Percentiles rank a stretch among this genome's conserved stretches.
These are phyloP conservation scores for Coriaria nepalensis DNA, from an alignment of 306 rosid species.

Conservation along the genomic window DNA sequence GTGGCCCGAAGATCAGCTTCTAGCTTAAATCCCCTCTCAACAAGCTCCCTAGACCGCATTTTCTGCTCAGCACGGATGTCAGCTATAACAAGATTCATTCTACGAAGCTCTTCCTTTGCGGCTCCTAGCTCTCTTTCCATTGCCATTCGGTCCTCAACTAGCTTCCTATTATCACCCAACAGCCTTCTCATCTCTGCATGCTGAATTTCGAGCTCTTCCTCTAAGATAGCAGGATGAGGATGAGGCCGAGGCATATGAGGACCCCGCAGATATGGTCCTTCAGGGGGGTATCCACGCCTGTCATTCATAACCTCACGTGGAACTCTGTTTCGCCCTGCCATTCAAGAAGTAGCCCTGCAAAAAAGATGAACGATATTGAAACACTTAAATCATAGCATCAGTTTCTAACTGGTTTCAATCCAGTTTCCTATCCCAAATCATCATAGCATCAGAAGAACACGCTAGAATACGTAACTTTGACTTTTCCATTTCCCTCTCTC, in stretches of 20 bases:
- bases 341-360: constrained; percentile 28
- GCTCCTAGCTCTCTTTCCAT: constrained; percentile 59
- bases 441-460: no score
- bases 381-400: no score
- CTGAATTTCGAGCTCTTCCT: constrained; percentile 71
- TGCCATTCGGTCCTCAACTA: constrained; percentile 49
- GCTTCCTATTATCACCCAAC: constrained; percentile 51
- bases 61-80: constrained; percentile 63
- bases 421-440: no score
- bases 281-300: constrained; percentile 53
- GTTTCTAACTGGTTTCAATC: no score
- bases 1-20: constrained; percentile 64
- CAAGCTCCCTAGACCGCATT: constrained; percentile 51
- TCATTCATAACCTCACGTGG: constrained; percentile 37
- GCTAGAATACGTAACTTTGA: no score
- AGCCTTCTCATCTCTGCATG: constrained; percentile 50
- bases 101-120: constrained; percentile 67
- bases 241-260: constrained; percentile 45
- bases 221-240: constrained; percentile 68
- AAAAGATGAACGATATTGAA: background rate
- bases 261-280: constrained; percentile 43
- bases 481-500: no score
- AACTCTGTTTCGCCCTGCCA: constrained; percentile 56
- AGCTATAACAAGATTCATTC: constrained; percentile 58
- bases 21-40: constrained; percentile 52